Evolutionary conservation across 148 eudicot species (phyloP), one percentile per base, ranked within the genome.

Genomic region (Rhododendron vialii): DNA sequence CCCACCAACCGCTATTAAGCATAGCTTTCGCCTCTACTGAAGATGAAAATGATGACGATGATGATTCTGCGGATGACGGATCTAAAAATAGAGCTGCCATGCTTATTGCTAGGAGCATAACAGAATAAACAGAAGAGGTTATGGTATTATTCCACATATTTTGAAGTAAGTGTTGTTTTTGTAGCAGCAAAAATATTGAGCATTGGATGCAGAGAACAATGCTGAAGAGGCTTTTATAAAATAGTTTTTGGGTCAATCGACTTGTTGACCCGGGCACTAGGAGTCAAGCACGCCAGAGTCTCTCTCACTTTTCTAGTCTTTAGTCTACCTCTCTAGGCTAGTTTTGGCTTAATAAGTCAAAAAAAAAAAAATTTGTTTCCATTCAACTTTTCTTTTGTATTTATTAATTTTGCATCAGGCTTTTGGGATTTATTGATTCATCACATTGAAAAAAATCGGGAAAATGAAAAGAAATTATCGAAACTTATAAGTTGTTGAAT

Each of bases 1-100:
- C 17, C 84, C 84, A 86, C 83, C 84, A 80, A 7, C 75, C 28
- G 12, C 59, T 79, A 33, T 36, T 67, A 1, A 53, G 80, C 17
- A 84, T 9, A 75, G 86, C 82, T 41, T 57, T 11, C 3, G 45
- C 71, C 82, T 77, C 86, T 13, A 0, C 7, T 8, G 81, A 75
- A 7, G 5, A 43, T 45, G 30, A 77, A 1, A 24, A 15, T 2
- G 45, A 36, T 1, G 20, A 38, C 1, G n/a, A 18, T 7, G 45
- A 18, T 74, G 24, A 75, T 38, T 75, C 38, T 35, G 79, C 79
- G 0, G 22, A 18, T 35, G 45, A 41, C 6, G 48, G 48, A 41
- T 1, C 79, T 15, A 5, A 5, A 75, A 75, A 20, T 22, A 6
- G 18, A 17, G 79, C 41, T 41, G 47, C 48, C 47, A 36, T 18